phyloP scores from a whole-genome alignment of 2,329 filamentous ascomycete genomes.

The Penicillium sp. region DNA sequence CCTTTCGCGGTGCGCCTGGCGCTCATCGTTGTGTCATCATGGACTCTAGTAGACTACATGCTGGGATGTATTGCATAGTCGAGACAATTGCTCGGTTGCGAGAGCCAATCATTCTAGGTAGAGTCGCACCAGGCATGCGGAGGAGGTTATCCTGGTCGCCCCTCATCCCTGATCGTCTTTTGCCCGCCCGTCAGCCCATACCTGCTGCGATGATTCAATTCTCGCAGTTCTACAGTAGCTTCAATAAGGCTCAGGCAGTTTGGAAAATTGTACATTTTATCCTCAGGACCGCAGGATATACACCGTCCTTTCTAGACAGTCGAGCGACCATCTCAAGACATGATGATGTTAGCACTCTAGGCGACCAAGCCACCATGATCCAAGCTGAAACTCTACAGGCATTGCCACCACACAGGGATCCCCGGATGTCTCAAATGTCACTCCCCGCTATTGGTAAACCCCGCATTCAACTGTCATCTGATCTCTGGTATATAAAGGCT shows the following conservation, averaged over 20 bases:
- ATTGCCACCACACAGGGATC: constrained; percentile 24
- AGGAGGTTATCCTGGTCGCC: constrained; percentile 15
- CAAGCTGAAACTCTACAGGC: constrained; percentile 18
- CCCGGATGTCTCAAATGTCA: constrained; percentile 29
- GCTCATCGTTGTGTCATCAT: constrained; percentile 19
- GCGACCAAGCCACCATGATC: background rate
- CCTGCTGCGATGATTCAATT: background rate
- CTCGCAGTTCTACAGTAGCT: background rate
- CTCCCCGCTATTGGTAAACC: constrained; percentile 21
- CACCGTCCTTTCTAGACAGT: background rate
- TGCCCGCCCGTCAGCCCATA: constrained; percentile 9
- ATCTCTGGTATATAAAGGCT: constrained; percentile 25
- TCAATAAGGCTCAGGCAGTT: background rate
- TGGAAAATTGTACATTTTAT: background rate
- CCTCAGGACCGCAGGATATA: background rate
- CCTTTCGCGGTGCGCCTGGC: background rate
- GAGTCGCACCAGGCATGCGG: constrained; percentile 10
- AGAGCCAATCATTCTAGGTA: constrained; percentile 6
- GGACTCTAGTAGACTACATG: constrained; percentile 6
- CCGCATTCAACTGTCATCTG: constrained; percentile 31
- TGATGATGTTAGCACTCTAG: background rate
- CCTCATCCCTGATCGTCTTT: constrained; percentile 7
- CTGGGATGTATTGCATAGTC: background rate
- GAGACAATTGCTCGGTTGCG: background rate
- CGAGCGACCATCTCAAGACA: background rate